Base-by-base conservation (phyloP, 177 flowering plant genomes). In the Vitis hybrid region DNA sequence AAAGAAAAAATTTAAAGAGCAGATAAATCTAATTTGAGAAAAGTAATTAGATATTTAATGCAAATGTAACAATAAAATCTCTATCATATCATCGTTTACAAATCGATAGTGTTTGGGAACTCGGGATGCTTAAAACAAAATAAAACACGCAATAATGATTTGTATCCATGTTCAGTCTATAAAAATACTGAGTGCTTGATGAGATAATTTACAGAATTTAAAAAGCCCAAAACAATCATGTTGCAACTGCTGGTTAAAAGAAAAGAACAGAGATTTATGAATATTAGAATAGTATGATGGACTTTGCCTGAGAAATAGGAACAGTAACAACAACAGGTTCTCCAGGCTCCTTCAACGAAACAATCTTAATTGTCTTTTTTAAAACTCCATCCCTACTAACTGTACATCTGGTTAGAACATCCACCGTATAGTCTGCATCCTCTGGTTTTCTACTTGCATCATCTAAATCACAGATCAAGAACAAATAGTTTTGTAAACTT, bases 371-470 rank as follows among this genome's bases (percentile, higher is more conserved):
- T 21, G 84, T 80, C 66, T 83, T 96, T 64, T 82, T 91, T 35
- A 72, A 81, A 70, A 72, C 77, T 65, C 69, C 88, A 77, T 85
- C 93, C 78, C 76, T 86, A 52, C 60, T 79, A 63, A 89, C 90
- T n/a, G 69, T 68, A 77, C 99, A 96, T 84, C 97, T 87, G n/a
- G 98, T 93, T 68, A 96, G 97, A 72, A 93, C 81, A 78, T 90
- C 94, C 27, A 96, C 86, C 7, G 80, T 85, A 74, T 91, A 93
- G 75, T 77, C 80, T 64, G 90, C 86, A 81, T 91, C 90, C 80
- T 96, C 97, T n/a, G 97, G 94, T 78, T 88, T 96, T 71, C 60
- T 80, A 75, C 63, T 83, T 54, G 73, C 84, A 78, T 90, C 92
- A 78, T 91, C 97, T 92, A 82, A 51, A 80, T 59, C 62, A 78